Evolutionary conservation across 2,329 filamentous ascomycete genomes (phyloP), one percentile per base, ranked within the genome.

Genomic region (Allantophomopsis cytisporea): DNA sequence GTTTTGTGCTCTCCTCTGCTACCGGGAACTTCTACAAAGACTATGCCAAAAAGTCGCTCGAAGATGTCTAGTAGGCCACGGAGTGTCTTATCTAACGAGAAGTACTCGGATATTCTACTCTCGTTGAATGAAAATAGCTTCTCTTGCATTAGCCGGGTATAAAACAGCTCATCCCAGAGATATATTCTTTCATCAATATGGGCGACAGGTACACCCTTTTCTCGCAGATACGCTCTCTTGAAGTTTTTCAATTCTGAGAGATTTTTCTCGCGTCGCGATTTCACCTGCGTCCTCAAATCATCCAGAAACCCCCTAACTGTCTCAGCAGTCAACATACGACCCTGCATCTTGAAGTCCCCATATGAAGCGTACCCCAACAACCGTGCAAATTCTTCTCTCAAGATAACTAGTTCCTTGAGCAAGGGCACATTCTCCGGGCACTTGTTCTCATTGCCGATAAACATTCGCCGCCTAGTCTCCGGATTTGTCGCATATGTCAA

Each of bases 31-130:
- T 88, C 73, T 13, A 88, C 73, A 50, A 91, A 91, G 5, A 76
- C 73, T 28, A 93, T 67, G 13, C 84, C 85, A 47, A 93, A 86
- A 6, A 91, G 68, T 55, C 84, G 70, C 59, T 89, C 83, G 46
- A 91, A 91, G 51, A 89, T 89, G 50, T 76, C 71, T 36, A 91
- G 66, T 84, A 93, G 89, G 41, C 76, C 80, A 20, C 70, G 68
- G 38, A 91, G 77, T 0, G 82, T 86, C 12, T 74, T 71, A 43
- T 76, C 68, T 5, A 89, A 68, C 3, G 85, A 83, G 62, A 91
- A 91, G 60, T 88, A 91, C 60, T 91, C 81, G 8, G 84, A 77
- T 51, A 91, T 83, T 54, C 78, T 74, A 50, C 78, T 74, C 57
- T 89, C 83, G 46, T 89, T 81, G 35, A 91, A 77, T 51, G 74